Percentiles rank a stretch among this genome's conserved stretches.
Evolutionary conservation across 148 eudicot species (phyloP).

Genomic region (Silene conica): DNA sequence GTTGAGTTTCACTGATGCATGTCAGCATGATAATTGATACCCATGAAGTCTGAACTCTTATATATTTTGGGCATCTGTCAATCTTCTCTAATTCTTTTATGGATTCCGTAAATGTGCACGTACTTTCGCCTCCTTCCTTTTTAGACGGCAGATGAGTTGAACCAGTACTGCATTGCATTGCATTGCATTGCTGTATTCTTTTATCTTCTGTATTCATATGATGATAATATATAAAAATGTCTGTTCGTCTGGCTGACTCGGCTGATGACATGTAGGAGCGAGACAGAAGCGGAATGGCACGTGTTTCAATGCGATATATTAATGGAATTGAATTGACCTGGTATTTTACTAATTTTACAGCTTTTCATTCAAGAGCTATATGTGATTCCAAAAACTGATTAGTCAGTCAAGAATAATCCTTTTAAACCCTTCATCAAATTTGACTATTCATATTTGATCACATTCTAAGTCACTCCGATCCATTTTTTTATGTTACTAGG

Average conservation of each 20-base stretch:
- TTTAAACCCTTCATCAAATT: too few species aligned
- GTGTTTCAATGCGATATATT: too few species aligned
- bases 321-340: neutral
- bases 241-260: too few species aligned
- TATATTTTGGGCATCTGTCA: slow-evolving; percentile 14
- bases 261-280: too few species aligned
- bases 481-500: too few species aligned
- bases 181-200: neutral
- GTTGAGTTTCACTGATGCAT: slow-evolving; percentile 21
- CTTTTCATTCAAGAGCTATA: neutral
- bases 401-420: neutral
- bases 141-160: slow-evolving; percentile 12
- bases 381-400: neutral
- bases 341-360: neutral
- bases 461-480: neutral
- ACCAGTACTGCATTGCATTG: neutral
- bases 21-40: slow-evolving; percentile 11
- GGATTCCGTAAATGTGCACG: slow-evolving; percentile 17
- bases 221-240: too few species aligned
- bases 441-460: too few species aligned
- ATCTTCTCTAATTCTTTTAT: neutral
- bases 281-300: too few species aligned
- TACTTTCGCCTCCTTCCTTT: slow-evolving; percentile 8
- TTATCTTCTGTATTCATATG: too few species aligned
- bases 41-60: slow-evolving; percentile 1